phyloP scores from a whole-genome alignment of 805 yeast genomes.

The Sugiyamaella lignohabitans region DNA sequence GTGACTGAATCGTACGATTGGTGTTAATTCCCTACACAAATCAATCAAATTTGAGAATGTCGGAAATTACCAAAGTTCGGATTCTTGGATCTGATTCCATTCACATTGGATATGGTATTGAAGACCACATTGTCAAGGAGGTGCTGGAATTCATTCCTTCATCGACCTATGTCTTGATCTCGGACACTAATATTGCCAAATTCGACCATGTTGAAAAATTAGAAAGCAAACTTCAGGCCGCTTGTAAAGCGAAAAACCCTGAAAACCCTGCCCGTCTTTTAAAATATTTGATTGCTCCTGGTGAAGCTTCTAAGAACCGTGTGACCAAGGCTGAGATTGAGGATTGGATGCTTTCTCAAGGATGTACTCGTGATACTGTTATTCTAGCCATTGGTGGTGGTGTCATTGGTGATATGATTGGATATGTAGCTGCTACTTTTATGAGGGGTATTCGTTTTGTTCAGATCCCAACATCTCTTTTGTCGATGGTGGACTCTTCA shows the following conservation, averaged over 20 bases:
- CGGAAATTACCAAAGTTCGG: slow-evolving; percentile 17
- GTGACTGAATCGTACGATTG: no score
- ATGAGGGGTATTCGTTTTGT: slow-evolving; percentile 96
- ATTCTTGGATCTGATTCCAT: slow-evolving; percentile 68
- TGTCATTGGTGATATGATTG: slow-evolving; percentile 98
- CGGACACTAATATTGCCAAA: slow-evolving; percentile 67
- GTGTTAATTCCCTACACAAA: no score
- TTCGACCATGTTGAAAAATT: slow-evolving; percentile 36
- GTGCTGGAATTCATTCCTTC: slow-evolving; percentile 58
- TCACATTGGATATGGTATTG: slow-evolving; percentile 83
- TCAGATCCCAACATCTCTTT: slow-evolving; percentile 87
- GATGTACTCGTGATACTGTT: slow-evolving; percentile 95
- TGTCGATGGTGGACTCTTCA: slow-evolving; percentile 97
- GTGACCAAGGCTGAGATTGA: slow-evolving; percentile 88
- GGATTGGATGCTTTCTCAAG: slow-evolving; percentile 72
- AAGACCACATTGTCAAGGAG: slow-evolving; percentile 64
- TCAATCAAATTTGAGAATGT: no score
- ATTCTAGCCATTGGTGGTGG: slow-evolving; percentile 97
- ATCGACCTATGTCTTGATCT: slow-evolving; percentile 86
- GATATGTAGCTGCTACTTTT: slow-evolving; percentile 97
- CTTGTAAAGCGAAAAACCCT: slow-evolving; percentile 31
- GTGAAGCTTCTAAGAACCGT: slow-evolving; percentile 85
- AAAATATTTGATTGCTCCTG: slow-evolving; percentile 76
- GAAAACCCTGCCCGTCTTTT: slow-evolving; percentile 50
- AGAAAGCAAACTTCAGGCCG: slow-evolving; percentile 52